A percentile compares a stretch with the other conserved stretches of the same genome.
Conservation (phyloP, 352 stramenopile species). For the Pythium folliculosum region DNA sequence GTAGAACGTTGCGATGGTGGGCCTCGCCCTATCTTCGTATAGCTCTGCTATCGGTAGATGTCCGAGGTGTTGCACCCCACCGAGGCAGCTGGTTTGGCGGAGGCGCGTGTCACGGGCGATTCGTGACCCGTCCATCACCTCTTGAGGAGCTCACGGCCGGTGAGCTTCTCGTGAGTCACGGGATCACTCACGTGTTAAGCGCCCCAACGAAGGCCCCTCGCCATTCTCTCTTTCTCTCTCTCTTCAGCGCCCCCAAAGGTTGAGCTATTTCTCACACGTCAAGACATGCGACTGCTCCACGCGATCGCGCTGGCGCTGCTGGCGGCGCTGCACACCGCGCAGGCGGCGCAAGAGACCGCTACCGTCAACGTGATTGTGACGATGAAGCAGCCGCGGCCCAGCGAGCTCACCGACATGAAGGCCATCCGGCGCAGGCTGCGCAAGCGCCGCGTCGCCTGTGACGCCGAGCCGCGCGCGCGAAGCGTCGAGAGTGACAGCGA, state of each 20-base stretch:
- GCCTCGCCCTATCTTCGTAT: too few relatives aligned
- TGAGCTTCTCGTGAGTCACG: not conserved
- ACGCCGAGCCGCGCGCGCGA: constrained; percentile 12
- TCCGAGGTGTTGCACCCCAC: not conserved
- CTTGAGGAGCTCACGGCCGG: not conserved
- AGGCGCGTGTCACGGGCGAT: not conserved
- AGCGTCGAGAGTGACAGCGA: constrained; percentile 14
- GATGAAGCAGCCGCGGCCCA: constrained; percentile 32
- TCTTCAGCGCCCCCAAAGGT: not conserved
- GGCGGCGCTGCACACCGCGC: not conserved
- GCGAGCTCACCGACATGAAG: constrained; percentile 25
- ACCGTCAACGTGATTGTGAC: constrained; percentile 38
- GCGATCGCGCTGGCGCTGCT: constrained; percentile 6
- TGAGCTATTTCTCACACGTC: not conserved
- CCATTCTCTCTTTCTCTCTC: not conserved
- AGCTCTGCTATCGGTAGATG: too few relatives aligned
- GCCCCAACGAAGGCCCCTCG: too few relatives aligned
- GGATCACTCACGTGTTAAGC: not conserved
- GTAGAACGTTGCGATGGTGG: too few relatives aligned
- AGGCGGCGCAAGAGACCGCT: not conserved
- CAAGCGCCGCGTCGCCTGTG: constrained; percentile 21
- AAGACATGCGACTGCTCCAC: not conserved
- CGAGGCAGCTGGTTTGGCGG: not conserved
- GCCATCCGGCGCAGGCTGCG: constrained; percentile 20
- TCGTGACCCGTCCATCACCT: not conserved